Evolutionary conservation across 192 early-diverging fungal genomes (phyloP), one percentile per base, ranked within the genome.

Genomic region (Podila epigama): DNA sequence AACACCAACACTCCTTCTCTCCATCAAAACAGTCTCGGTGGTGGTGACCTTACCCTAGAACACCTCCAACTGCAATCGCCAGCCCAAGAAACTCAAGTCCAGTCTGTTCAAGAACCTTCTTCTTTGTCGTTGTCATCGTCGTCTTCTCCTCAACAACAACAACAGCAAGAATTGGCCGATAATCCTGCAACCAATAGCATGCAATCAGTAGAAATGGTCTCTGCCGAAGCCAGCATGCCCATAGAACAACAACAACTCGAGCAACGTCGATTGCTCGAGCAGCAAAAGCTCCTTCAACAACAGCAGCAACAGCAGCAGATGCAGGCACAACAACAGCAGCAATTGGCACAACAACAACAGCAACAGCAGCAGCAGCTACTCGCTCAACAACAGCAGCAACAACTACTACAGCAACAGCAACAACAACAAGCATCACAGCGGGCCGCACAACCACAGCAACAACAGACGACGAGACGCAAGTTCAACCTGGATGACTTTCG

Each of bases 401-500:
- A 31, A 58, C 52, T 35, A 29, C 60, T 55, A 27, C 68, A 66
- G 56, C 77, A 60, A 25, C 67, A 69, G 25, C 75, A 41, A 20
- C 67, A 70, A 41, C 77, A 79, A 27, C 51, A 60, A 44, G 44
- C 37, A 51, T 42, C 34, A 29, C 51, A 51, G 16, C 31, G 27
- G 15, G n/a, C n/a, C n/a, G n/a, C n/a, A n/a, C 53, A 22, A 39
- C 62, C 25, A 27, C 61, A 52, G 48, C 62, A 68, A 22, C 66
- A 54, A 18, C 25, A 39, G 34, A 41, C 59, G 10, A 57, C 82
- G 50, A 69, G 85, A 50, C 79, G 83, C 52, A 83, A 85, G 63
- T 79, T 91, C 44, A 83, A 81, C 70, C 85, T 99, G 50, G 79
- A 84, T 29, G 93, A 97, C 67, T 94, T 98, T 60, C 83, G 89